Evolutionary conservation across 2,329 filamentous ascomycete species (phyloP).

Genomic region (Macroventuria anomochaeta): DNA sequence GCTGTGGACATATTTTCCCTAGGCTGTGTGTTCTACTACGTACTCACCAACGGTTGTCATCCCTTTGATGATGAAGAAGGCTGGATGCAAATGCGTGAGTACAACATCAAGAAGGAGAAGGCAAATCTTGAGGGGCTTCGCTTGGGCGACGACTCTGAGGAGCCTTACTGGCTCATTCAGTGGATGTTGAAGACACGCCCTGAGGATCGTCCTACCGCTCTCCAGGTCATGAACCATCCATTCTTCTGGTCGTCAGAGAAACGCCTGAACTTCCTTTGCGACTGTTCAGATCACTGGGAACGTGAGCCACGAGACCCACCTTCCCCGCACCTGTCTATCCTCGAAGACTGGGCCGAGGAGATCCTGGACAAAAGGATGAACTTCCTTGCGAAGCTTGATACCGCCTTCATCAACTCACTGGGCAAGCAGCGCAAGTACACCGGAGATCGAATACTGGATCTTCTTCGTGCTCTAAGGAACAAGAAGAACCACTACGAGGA

Average conservation of each 20-base stretch:
- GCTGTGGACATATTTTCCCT: slow-evolving; percentile 98
- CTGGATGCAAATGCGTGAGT: slow-evolving; percentile 83
- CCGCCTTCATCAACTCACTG: slow-evolving; percentile 84
- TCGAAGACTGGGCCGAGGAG: slow-evolving; percentile 58
- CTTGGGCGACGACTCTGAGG: slow-evolving; percentile 82
- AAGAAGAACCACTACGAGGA: slow-evolving; percentile 99
- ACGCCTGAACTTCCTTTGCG: slow-evolving; percentile 88
- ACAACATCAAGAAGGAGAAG: slow-evolving; percentile 93
- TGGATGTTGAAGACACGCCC: slow-evolving; percentile 77
- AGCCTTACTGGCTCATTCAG: slow-evolving; percentile 84
- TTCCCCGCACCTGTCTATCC: slow-evolving; percentile 67
- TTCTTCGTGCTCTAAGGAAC: slow-evolving; percentile 87
- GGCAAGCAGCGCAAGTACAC: slow-evolving; percentile 97
- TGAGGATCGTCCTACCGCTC: slow-evolving; percentile 72
- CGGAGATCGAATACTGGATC: slow-evolving; percentile 79
- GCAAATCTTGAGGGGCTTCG: slow-evolving; percentile 75
- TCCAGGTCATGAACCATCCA: slow-evolving; percentile 85
- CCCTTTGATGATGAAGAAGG: slow-evolving; percentile 93
- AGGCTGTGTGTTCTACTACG: slow-evolving; percentile 97
- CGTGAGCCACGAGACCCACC: slow-evolving; percentile 86
- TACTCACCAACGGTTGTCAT: slow-evolving; percentile 90
- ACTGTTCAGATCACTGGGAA: slow-evolving; percentile 96
- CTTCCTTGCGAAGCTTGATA: slow-evolving; percentile 78
- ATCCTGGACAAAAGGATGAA: slow-evolving; percentile 67
- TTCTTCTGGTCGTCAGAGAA: slow-evolving; percentile 97